Conservation (phyloP, 2,329 filamentous ascomycete genomes). For the Cladosporium colombiae region DNA sequence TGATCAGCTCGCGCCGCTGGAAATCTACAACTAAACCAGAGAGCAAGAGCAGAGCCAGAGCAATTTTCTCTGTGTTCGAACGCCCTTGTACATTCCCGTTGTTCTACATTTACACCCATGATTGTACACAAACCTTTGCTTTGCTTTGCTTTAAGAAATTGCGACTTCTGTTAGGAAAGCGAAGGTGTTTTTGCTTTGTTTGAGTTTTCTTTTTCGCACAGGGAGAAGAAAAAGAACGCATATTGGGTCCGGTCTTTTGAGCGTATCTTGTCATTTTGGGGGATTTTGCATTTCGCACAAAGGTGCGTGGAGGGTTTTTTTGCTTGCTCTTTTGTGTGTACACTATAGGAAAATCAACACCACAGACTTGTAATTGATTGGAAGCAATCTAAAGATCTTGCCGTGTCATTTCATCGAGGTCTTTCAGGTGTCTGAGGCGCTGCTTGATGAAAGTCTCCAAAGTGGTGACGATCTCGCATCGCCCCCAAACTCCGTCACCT, state of each 20-base stretch:
- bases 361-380: not conserved
- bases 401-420: no score
- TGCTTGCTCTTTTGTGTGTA: not conserved
- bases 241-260: not conserved
- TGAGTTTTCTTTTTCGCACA: not conserved
- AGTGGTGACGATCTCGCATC: not conserved
- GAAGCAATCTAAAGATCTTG: not conserved
- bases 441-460: not conserved
- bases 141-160: not conserved
- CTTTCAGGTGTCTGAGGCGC: no score
- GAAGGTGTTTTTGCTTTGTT: not conserved
- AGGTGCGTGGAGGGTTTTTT: not conserved
- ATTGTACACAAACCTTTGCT: conserved; percentile 4
- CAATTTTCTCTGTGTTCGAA: not conserved
- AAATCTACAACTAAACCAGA: conserved; percentile 69
- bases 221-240: not conserved
- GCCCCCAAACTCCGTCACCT: not conserved
- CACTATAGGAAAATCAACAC: not conserved
- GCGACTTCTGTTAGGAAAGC: not conserved
- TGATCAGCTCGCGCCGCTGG: conserved; percentile 90
- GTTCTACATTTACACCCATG: not conserved
- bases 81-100: not conserved
- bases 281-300: not conserved
- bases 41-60: not conserved
- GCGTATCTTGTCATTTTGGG: not conserved